Conservation (phyloP, 164 flowering plant genomes). For the Magnolia officinalis region DNA sequence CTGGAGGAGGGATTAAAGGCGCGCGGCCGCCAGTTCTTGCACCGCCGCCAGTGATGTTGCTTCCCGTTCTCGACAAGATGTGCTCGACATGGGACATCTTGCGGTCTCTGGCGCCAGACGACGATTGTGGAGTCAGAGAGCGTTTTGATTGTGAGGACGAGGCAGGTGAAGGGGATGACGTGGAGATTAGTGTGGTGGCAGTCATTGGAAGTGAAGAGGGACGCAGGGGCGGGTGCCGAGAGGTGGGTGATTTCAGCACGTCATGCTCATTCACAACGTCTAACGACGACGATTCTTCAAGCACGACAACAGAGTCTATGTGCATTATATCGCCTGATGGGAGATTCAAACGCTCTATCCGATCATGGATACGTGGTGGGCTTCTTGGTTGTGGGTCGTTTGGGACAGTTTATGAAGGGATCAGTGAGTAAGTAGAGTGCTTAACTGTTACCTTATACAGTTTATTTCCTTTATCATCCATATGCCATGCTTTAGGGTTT, state of each 20-base stretch:
- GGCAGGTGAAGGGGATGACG: constrained; percentile 11
- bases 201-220: constrained; percentile 18
- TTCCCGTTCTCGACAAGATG: constrained; percentile 32
- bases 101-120: constrained; percentile 46
- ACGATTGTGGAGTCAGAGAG: constrained; percentile 8
- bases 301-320: constrained; percentile 53
- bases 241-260: constrained; percentile 29
- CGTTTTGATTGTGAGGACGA: constrained; percentile 16
- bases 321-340: constrained; percentile 63
- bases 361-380: constrained; percentile 63
- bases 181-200: constrained; percentile 16
- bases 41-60: constrained; percentile 52
- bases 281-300: constrained; percentile 70
- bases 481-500: neutral
- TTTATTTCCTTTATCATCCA: neutral
- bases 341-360: constrained; percentile 36
- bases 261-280: constrained; percentile 61
- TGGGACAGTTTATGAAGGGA: constrained; percentile 91
- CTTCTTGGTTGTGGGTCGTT: constrained; percentile 89
- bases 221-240: constrained; percentile 27
- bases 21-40: constrained; percentile 66
- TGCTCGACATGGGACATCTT: constrained; percentile 69
- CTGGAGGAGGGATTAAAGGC: constrained; percentile 65
- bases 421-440: constrained; percentile 65
- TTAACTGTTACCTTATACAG: neutral